Conservation (phyloP, 2,329 filamentous ascomycete genomes). For the Botrytis hyacinthi region DNA sequence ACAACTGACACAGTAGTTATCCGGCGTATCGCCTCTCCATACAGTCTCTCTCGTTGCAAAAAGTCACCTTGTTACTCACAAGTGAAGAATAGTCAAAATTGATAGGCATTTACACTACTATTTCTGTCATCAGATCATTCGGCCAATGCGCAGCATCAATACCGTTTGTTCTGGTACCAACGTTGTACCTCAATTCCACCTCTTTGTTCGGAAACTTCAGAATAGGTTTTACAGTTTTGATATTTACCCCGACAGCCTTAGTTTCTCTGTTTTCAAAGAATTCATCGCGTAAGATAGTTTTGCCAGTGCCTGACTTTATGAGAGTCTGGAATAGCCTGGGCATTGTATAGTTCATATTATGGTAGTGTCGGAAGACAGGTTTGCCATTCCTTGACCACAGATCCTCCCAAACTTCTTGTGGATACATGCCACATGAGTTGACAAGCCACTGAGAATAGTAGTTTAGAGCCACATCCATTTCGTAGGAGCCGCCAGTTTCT, state of each 20-base stretch:
- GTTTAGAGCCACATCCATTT: slow-evolving; percentile 44
- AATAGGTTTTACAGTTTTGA: neutral
- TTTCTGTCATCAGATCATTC: neutral
- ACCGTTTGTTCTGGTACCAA: neutral
- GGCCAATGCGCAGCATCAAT: neutral
- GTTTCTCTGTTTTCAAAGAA: neutral
- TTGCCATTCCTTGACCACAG: neutral
- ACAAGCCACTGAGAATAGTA: slow-evolving; percentile 47
- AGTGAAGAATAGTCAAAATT: neutral
- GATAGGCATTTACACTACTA: neutral
- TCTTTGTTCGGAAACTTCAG: neutral
- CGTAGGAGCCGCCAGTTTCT: slow-evolving; percentile 43
- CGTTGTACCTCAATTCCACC: neutral
- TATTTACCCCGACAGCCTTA: neutral
- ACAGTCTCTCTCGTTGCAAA: neutral
- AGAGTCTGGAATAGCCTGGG: neutral
- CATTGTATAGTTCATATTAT: neutral
- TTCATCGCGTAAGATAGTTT: neutral
- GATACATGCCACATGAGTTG: slow-evolving; percentile 34
- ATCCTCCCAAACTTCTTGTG: neutral
- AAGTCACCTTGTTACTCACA: neutral
- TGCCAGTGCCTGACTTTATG: neutral
- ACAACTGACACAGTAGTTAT: neutral
- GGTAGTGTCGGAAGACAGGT: neutral
- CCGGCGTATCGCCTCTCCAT: neutral